These are phyloP conservation scores for Thielaviopsis euricoi DNA, from an alignment of 2,329 filamentous ascomycete species.

Conservation along the genomic window DNA sequence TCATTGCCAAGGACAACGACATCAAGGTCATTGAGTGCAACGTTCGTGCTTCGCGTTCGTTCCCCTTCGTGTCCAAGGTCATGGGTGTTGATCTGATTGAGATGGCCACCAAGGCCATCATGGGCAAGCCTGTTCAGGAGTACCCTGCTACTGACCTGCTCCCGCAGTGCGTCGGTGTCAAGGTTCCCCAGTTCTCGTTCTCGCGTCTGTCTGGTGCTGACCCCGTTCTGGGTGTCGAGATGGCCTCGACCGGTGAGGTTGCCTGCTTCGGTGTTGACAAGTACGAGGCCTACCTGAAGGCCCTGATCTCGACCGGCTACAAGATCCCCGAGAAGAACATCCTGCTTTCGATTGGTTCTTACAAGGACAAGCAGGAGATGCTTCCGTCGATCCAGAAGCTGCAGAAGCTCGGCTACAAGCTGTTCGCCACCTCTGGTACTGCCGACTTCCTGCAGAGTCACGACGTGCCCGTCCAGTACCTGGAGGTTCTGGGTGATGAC, in stretches of 20 bases:
- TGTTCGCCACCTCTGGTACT: constrained; percentile 91
- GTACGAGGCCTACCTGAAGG: constrained; percentile 96
- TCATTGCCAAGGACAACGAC: constrained; percentile 98
- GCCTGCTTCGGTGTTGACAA: constrained; percentile 92
- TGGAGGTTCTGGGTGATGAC: constrained; percentile 68
- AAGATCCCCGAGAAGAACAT: constrained; percentile 92
- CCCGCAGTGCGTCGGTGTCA: constrained; percentile 79
- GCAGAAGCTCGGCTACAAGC: constrained; percentile 79
- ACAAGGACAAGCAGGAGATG: constrained; percentile 97
- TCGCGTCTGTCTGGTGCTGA: constrained; percentile 91
- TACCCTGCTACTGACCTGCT: constrained; percentile 67
- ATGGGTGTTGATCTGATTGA: constrained; percentile 97
- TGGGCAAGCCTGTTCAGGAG: constrained; percentile 62
- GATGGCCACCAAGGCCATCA: constrained; percentile 96
- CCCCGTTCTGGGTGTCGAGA: constrained; percentile 91
- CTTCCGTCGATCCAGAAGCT: constrained; percentile 81
- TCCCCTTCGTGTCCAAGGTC: constrained; percentile 96
- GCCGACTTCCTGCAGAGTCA: constrained; percentile 93
- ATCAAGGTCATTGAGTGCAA: constrained; percentile 99
- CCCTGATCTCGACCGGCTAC: constrained; percentile 88
- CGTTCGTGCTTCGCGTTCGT: constrained; percentile 85
- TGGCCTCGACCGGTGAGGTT: constrained; percentile 97
- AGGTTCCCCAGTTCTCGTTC: constrained; percentile 98
- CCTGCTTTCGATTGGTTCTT: constrained; percentile 85
- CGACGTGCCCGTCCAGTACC: constrained; percentile 77